Base-by-base conservation (phyloP, 1,284 basidiomycete species). In the Sanghuangporus baumii region DNA sequence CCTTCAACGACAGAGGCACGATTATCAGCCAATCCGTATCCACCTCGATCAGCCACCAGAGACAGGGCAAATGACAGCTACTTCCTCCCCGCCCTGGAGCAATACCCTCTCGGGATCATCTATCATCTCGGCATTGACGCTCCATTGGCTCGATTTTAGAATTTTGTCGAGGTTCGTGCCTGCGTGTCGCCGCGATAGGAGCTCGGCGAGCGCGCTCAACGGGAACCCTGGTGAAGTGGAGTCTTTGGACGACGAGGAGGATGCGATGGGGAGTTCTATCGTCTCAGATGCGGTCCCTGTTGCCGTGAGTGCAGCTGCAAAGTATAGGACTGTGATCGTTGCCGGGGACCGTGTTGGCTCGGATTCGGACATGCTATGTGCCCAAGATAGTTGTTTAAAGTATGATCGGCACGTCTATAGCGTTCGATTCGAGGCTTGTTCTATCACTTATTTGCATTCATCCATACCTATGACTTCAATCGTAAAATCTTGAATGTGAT, bases 31-130 rank as follows among this genome's bases (percentile, higher is more conserved):
- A 3, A 3, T 31, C 26, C 3, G 47, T 18, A 46, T 12, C 56
- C 2, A n/a, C 12, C 26, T 16, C 26, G 20, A 18, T 74, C 66
- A 91, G 26, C 89, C 89, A 6, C 92, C 91, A 60, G 88, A 91
- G 0, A 93, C 91, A 5, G 89, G 91, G 67, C 88, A 89, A 55
- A 94, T 93, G 37, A 92, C 79, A 20, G 87, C 90, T 3, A 93
- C 83, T 68, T 90, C 87, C 71, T 93, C 89, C 12, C 89, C 90
- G 8, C 88, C 88, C 46, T 74, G 79, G 51, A 93, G 71, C 12
- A 76, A 61, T n/a, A 81, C 74, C n/a, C 9, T 34, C 11, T 77
- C 74, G 2, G 79, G 77, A 64, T 86, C 79, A n/a, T 87, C 84
- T 11, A 91, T 81, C 87, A 91, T 90, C 72, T 90, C 89, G 59